Conservation (phyloP, 768 basidiomycete species). For the Termitomyces sp. region DNA sequence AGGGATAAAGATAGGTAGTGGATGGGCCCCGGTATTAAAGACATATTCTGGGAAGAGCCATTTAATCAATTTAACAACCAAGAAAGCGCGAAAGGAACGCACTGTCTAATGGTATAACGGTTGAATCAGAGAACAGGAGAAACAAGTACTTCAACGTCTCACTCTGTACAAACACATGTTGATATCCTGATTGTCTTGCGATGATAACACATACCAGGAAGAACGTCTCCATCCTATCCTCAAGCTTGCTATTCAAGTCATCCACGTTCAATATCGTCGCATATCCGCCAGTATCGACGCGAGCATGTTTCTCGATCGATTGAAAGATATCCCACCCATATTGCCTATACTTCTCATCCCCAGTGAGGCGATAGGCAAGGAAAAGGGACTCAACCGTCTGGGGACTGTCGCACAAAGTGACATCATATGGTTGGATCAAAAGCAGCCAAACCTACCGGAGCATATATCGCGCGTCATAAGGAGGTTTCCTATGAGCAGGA, state of each 20-base stretch:
- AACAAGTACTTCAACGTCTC: slow-evolving; percentile 93
- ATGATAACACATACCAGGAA: slow-evolving; percentile 52
- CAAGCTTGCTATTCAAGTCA: slow-evolving; percentile 51
- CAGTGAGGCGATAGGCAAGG: slow-evolving; percentile 84
- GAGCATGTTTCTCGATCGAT: slow-evolving; percentile 82
- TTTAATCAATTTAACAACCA: not conserved
- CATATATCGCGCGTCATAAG: slow-evolving; percentile 90
- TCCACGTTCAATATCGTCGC: slow-evolving; percentile 85
- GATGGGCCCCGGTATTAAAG: slow-evolving; percentile 79
- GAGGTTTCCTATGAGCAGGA: slow-evolving; percentile 27
- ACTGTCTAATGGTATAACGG: slow-evolving; percentile 71
- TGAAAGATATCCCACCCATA: slow-evolving; percentile 90
- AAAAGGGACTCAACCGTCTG: slow-evolving; percentile 44
- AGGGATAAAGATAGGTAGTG: slow-evolving; percentile 29
- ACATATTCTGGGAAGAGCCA: slow-evolving; percentile 55
- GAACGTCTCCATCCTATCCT: slow-evolving; percentile 97
- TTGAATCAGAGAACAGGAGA: slow-evolving; percentile 77
- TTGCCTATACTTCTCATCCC: slow-evolving; percentile 72
- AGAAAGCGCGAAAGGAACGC: slow-evolving; percentile 17
- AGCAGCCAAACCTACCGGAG: slow-evolving; percentile 46
- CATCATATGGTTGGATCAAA: not conserved
- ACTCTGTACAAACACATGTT: slow-evolving; percentile 41
- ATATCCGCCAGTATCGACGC: slow-evolving; percentile 76
- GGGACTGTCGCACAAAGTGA: not conserved
- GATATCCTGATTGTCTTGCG: not conserved